Conservation (phyloP, 2,329 filamentous ascomycete species). For the Alternaria arbusti region DNA sequence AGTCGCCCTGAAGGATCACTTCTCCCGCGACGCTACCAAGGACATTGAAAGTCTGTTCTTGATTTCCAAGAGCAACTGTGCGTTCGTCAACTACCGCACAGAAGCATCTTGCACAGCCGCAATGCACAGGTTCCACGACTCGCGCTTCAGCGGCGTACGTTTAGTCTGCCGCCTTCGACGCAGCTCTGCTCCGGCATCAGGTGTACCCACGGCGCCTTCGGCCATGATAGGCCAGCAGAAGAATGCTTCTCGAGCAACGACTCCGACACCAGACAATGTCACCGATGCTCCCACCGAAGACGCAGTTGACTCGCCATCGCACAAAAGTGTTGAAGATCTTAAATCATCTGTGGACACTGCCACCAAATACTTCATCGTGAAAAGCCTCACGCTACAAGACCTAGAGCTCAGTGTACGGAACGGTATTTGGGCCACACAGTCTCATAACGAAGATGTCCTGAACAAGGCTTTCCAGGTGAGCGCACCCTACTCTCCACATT, state of each 20-base stretch:
- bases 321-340: conserved; percentile 17
- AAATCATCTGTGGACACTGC: conserved; percentile 36
- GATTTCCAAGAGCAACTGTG: conserved; percentile 96
- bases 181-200: conserved; percentile 54
- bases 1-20: conserved; percentile 86
- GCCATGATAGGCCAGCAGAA: conserved; percentile 47
- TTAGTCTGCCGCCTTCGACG: conserved; percentile 83
- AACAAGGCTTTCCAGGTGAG: conserved; percentile 83
- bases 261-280: conserved; percentile 26
- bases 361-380: conserved; percentile 89
- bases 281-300: conserved; percentile 14
- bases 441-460: conserved; percentile 84
- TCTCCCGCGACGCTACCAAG: conserved; percentile 75
- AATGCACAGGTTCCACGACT: conserved; percentile 87
- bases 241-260: conserved; percentile 33
- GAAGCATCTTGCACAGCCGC: conserved; percentile 77
- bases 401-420: conserved; percentile 86
- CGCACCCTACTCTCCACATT: background rate
- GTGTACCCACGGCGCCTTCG: conserved; percentile 63
- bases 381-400: conserved; percentile 90
- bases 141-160: conserved; percentile 82
- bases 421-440: conserved; percentile 91
- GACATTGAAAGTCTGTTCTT: conserved; percentile 89
- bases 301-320: conserved; percentile 12
- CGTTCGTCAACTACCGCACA: conserved; percentile 92